Base-by-base conservation (phyloP, 1,139 yeast genomes). In the Sugiyamaella castrensis region DNA sequence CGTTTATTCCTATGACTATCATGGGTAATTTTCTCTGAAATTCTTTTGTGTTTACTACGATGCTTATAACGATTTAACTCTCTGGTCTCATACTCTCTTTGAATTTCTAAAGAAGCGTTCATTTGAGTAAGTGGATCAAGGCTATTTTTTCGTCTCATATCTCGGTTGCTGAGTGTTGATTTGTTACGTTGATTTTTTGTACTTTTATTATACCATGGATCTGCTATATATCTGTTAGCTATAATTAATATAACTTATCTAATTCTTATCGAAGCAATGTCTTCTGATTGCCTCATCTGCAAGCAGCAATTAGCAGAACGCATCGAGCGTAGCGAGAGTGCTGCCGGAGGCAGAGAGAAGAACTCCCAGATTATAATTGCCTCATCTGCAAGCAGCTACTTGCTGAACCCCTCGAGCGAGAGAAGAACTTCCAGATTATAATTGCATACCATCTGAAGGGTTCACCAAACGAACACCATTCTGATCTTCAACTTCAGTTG, bases 111-210 rank as follows among this genome's bases (percentile, higher is more conserved):
- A 16, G 37, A 47, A 11, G 40, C 37, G 42, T 47, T 47, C 43
- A 47, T 47, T 28, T 34, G 41, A 12, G 16, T 37, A n/a, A 47
- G 43, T 37, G 50, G 50, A 29, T 47, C 50, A n/a, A 41, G 28
- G 26, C 33, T 41, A 34, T n/a, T 34, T 41, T 41, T 41, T 15
- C 44, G 44, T 26, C 9, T 3, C 27, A 9, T n/a, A 24, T 41
- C 44, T 29, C 37, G 37, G 24, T 4, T 19, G 5, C 5, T 19
- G 24, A 19, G 24, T 26, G 29, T 28, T 27, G 28, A 4, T 26
- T 30, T 33, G 11, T 33, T 27, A 11, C 4, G 33, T 11, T 8
- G 26, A 11, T 26, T 28, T n/a, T 12, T 26, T 8, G 33, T 24
- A 33, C 34, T 10, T 10, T 13, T 41, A 33, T 9, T 12, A 27